These are phyloP conservation scores for Mycosphaerelloides madeirae DNA, from an alignment of 2,329 filamentous ascomycete genomes.

Conservation along the genomic window DNA sequence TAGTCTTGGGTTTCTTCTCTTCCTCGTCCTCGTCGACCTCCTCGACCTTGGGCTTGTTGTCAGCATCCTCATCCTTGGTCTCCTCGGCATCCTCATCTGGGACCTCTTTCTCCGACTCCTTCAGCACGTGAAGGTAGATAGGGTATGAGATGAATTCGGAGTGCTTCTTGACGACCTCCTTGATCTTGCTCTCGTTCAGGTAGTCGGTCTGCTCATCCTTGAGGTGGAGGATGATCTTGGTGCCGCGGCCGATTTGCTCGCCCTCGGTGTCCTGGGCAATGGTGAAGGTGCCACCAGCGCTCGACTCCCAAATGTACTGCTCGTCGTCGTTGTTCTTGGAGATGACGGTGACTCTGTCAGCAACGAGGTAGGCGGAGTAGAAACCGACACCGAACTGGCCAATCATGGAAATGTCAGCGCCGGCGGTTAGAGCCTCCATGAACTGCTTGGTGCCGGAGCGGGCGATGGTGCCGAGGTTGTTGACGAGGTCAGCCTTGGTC, in stretches of 20 bases:
- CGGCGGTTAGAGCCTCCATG: conserved; percentile 98
- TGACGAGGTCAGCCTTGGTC: conserved; percentile 99
- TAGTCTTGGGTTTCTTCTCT: conserved; percentile 81
- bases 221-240: conserved; percentile 96
- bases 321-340: conserved; percentile 99
- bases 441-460: conserved; percentile 99
- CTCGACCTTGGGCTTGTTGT: conserved; percentile 93
- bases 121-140: conserved; percentile 98
- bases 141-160: conserved; percentile 99
- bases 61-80: conserved; percentile 64
- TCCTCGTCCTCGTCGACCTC: conserved; percentile 83
- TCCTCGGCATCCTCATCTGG: conserved; percentile 89
- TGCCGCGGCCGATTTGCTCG: conserved; percentile 85
- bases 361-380: conserved; percentile 99
- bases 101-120: conserved; percentile 99
- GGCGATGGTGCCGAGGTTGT: conserved; percentile 99
- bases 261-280: conserved; percentile 86
- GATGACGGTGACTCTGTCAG: conserved; percentile 89
- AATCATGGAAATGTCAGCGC: conserved; percentile 99
- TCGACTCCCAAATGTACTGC: conserved; percentile 99
- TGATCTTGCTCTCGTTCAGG: conserved; percentile 97
- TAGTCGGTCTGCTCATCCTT: conserved; percentile 99
- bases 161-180: conserved; percentile 99
- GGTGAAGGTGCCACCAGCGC: conserved; percentile 94
- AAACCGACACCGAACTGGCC: conserved; percentile 99